phyloP scores from a whole-genome alignment of 2,329 filamentous ascomycete species.

The Hymenoscyphus salicellus region DNA sequence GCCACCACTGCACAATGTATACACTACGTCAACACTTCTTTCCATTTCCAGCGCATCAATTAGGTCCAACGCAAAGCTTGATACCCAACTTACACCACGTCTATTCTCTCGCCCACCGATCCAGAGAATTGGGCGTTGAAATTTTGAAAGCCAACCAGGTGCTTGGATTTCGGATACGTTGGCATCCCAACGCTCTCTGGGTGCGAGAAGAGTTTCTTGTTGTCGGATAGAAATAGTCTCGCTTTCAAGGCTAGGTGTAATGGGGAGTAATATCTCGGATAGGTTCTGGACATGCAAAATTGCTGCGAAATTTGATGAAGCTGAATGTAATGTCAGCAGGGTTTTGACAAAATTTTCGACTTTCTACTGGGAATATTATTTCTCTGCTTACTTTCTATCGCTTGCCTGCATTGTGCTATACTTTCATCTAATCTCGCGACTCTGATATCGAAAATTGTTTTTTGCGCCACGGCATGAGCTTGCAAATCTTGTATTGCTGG shows the following conservation, averaged over 20 bases:
- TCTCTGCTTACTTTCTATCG: background rate
- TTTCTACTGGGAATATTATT: background rate
- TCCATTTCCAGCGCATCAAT: conserved; percentile 4
- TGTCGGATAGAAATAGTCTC: background rate
- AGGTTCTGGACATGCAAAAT: background rate
- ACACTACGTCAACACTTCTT: background rate
- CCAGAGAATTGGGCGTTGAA: background rate
- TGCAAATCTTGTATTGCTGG: conserved; percentile 1
- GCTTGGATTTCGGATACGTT: background rate
- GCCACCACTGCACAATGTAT: background rate
- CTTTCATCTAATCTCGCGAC: background rate
- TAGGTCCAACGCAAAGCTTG: background rate
- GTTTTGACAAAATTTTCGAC: background rate
- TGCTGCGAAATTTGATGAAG: background rate
- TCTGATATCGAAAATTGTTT: background rate
- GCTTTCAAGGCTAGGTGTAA: background rate
- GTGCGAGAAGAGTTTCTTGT: conserved; percentile 1
- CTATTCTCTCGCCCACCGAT: conserved; percentile 1
- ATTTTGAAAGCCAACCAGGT: background rate
- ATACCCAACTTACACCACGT: background rate
- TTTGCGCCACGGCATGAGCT: background rate
- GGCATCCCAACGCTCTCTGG: conserved; percentile 4
- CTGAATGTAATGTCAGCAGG: background rate
- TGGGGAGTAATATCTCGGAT: background rate
- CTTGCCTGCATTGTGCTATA: background rate